Evolutionary conservation across 139 green algal genomes (phyloP).

Genomic region (Auxenochlorella pyrenoidosa): DNA sequence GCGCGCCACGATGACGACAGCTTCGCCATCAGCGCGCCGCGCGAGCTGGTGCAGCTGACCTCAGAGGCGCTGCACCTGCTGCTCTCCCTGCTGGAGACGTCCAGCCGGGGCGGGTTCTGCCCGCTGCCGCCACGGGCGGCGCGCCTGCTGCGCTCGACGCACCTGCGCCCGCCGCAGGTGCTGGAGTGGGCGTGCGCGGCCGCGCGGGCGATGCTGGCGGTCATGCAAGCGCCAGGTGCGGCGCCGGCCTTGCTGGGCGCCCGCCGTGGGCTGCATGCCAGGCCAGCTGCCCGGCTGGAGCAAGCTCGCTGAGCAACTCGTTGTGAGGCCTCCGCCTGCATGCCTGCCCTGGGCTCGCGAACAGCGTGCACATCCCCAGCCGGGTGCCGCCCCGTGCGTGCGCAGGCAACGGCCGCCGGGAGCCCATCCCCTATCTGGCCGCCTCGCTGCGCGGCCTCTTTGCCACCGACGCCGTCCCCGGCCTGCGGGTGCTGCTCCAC

Average conservation of each 20-base stretch:
- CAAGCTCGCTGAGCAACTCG: neutral
- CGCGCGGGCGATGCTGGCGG: neutral
- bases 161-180: neutral
- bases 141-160: neutral
- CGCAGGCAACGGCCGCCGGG: neutral
- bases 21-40: no score
- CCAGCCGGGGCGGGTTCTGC: no score
- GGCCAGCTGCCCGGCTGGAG: neutral
- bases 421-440: neutral
- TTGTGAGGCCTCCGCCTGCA: neutral
- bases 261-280: no score
- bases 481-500: neutral
- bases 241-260: neutral
- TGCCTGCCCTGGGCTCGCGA: neutral
- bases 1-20: no score
- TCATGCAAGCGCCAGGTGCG: neutral
- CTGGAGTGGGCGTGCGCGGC: neutral
- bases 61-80: no score
- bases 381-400: no score
- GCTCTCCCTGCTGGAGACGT: no score
- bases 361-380: no score
- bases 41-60: no score
- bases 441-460: neutral
- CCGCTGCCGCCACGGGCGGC: neutral
- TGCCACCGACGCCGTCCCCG: neutral